phyloP scores from a whole-genome alignment of 257 asterid species.

The Solanum bulbocastanum region DNA sequence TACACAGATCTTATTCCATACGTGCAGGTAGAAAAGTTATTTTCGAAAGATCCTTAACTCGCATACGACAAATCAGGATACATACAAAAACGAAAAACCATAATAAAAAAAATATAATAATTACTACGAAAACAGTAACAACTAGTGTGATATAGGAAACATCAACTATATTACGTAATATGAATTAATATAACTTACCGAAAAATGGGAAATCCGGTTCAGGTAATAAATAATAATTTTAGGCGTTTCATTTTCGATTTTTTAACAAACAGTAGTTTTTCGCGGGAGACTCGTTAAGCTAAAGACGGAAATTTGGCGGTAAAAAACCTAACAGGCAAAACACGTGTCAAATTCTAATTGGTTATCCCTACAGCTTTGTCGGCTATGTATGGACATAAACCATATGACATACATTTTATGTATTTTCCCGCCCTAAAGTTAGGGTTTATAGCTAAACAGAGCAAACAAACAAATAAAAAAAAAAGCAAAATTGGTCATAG shows the following conservation, averaged over 20 bases:
- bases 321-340: not conserved
- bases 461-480: not conserved
- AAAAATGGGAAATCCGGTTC: not conserved
- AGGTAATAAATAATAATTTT: not conserved
- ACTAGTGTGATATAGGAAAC: not conserved
- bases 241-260: not conserved
- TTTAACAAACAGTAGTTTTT: not conserved
- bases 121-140: not conserved
- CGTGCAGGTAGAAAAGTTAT: fast-evolving
- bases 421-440: not conserved
- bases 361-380: not conserved
- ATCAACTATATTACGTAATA: not conserved
- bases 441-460: not conserved
- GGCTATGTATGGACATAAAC: not conserved
- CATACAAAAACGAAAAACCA: no score
- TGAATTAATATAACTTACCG: not conserved
- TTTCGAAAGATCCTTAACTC: not conserved
- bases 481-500: not conserved
- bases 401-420: not conserved
- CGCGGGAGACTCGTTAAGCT: not conserved
- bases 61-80: not conserved
- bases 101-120: no score
- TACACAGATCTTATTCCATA: no score
- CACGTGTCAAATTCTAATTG: not conserved
- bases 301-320: not conserved